phyloP scores from a whole-genome alignment of 139 green algal species.

The Chlorella sorokiniana region DNA sequence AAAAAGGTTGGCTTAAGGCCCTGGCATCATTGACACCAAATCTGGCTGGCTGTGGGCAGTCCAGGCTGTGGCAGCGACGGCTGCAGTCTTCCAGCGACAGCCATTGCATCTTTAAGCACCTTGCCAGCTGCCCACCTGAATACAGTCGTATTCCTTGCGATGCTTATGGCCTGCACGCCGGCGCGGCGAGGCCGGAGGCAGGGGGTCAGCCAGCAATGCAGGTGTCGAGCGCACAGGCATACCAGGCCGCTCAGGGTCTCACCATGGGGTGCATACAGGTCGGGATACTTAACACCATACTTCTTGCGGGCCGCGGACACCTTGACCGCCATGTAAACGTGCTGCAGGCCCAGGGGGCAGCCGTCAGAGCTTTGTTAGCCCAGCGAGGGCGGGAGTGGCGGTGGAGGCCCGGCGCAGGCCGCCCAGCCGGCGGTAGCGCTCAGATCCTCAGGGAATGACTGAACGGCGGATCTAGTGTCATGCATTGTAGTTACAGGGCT shows the following conservation, averaged over 20 bases:
- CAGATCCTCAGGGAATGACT: too few relatives aligned
- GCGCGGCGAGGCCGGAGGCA: not conserved
- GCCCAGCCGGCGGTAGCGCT: not conserved
- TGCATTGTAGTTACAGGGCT: not conserved
- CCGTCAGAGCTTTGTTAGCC: too few relatives aligned
- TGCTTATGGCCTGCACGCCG: not conserved
- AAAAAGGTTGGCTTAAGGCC: not conserved
- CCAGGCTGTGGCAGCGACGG: too few relatives aligned
- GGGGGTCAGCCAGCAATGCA: not conserved
- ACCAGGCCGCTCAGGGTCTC: not conserved
- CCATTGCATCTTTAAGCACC: too few relatives aligned
- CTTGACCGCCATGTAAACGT: constrained; percentile 15
- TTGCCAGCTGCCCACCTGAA: constrained; percentile 39
- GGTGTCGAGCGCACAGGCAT: not conserved
- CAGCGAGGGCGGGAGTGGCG: not conserved
- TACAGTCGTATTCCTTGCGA: constrained; percentile 56
- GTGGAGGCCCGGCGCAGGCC: not conserved
- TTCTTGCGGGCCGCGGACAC: constrained; percentile 24
- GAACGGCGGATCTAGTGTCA: too few relatives aligned
- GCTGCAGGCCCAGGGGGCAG: too few relatives aligned
- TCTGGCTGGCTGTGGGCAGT: too few relatives aligned
- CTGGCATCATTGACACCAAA: not conserved
- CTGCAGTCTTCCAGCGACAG: too few relatives aligned
- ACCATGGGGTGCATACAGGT: not conserved
- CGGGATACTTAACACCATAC: constrained; percentile 8